Conservation (phyloP, 1,284 basidiomycete genomes). For the Hymenochaete sp. region DNA sequence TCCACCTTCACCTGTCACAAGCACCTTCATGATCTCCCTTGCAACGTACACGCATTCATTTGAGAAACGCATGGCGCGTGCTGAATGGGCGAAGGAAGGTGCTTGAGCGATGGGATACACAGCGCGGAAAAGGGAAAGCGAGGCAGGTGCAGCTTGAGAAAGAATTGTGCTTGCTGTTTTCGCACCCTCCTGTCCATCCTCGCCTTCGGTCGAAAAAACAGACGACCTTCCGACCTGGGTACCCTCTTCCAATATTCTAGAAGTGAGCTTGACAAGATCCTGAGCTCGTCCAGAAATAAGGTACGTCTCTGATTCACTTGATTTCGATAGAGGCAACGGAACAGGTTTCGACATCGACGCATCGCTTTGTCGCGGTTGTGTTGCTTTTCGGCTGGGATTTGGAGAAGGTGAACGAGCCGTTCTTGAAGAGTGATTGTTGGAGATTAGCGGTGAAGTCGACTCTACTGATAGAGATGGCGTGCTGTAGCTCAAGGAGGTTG, state of each 20-base stretch:
- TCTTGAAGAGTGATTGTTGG: slow-evolving; percentile 1
- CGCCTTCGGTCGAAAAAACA: slow-evolving; percentile 35
- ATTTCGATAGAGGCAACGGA: slow-evolving; percentile 6
- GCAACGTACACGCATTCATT: slow-evolving; percentile 79
- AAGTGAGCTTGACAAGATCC: slow-evolving; percentile 12
- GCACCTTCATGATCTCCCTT: slow-evolving; percentile 33
- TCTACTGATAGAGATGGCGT: slow-evolving; percentile 6
- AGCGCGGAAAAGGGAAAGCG: slow-evolving; percentile 77
- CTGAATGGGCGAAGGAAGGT: slow-evolving; percentile 42
- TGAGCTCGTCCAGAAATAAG: slow-evolving; percentile 9
- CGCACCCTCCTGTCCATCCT: slow-evolving; percentile 10
- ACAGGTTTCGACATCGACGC: no score
- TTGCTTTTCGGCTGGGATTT: not conserved
- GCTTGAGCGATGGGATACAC: slow-evolving; percentile 69
- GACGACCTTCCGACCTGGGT: slow-evolving; percentile 44
- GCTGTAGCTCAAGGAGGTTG: slow-evolving; percentile 17
- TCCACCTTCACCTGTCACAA: not conserved
- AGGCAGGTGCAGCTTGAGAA: slow-evolving; percentile 52
- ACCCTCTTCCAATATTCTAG: slow-evolving; percentile 7
- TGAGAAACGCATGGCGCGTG: slow-evolving; percentile 68
- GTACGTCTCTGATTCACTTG: slow-evolving; percentile 14
- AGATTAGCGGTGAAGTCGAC: not conserved
- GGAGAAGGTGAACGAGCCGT: not conserved
- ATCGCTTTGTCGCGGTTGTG: slow-evolving; percentile 12
- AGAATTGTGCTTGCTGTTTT: slow-evolving; percentile 41